Percentiles rank a stretch among this genome's conserved stretches.
These are phyloP conservation scores for Coemansia sp. DNA, from an alignment of 192 early-diverging fungal genomes.

Conservation along the genomic window DNA sequence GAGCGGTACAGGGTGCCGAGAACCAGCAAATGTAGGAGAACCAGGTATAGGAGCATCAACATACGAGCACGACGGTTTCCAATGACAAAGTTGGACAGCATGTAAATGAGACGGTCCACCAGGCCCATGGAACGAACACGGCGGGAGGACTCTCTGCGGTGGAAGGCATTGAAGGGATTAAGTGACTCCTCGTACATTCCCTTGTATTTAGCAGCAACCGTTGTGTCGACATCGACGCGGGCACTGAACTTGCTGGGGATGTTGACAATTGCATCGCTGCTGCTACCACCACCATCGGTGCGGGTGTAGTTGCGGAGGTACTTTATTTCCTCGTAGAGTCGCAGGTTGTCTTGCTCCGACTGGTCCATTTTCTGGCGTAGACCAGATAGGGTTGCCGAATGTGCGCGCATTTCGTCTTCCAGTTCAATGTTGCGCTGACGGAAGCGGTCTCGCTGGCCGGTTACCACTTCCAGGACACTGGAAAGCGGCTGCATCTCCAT, in stretches of 20 bases:
- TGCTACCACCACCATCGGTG: not conserved
- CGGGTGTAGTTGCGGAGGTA: conserved; percentile 71
- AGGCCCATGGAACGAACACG: conserved; percentile 69
- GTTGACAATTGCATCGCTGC: conserved; percentile 9
- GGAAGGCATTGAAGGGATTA: conserved; percentile 87
- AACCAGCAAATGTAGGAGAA: conserved; percentile 73
- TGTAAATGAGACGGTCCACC: conserved; percentile 60
- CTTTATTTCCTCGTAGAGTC: conserved; percentile 84
- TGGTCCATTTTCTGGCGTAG: conserved; percentile 59
- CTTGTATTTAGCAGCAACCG: conserved; percentile 61
- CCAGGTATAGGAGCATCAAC: conserved; percentile 3
- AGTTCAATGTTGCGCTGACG: conserved; percentile 80
- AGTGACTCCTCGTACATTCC: conserved; percentile 79
- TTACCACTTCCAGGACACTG: conserved; percentile 72
- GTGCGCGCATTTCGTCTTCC: conserved; percentile 62
- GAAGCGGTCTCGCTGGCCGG: conserved; percentile 85
- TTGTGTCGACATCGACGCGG: conserved; percentile 21
- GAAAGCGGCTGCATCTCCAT: conserved; percentile 2
- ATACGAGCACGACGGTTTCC: conserved; percentile 30
- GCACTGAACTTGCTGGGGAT: conserved; percentile 35
- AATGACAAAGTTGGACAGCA: conserved; percentile 33
- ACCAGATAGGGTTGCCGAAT: conserved; percentile 47
- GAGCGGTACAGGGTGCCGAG: conserved; percentile 59
- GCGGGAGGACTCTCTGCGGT: conserved; percentile 63
- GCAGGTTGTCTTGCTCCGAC: conserved; percentile 77